Base-by-base conservation (phyloP, 768 basidiomycete genomes). In the Chalciporus piperatus region DNA sequence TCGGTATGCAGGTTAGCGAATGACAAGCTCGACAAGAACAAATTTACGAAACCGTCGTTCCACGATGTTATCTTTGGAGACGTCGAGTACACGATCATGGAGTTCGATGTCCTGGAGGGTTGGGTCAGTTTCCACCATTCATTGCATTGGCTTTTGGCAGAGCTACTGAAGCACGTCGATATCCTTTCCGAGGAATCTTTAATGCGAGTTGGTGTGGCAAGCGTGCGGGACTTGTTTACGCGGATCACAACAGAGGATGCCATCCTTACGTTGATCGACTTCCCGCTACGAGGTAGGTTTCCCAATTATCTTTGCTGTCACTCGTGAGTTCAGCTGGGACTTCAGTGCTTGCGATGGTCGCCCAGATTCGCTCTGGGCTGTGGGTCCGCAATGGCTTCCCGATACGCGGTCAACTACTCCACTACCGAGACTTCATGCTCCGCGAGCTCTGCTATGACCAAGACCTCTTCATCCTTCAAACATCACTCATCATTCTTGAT, bases 371-470 rank as follows among this genome's bases (percentile, higher is more conserved):
- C 22, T 89, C 92, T 0, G 94, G 94, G 0, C 77, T 98, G 4
- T 99, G 97, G 97, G 95, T 97, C 8, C 88, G 96, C 48, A 99
- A 99, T 60, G 97, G 97, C 4, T 91, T 94, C 62, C 89, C 89
- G 14, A 95, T 98, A 59, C 87, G 96, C 1, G 93, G 94, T 0
- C 97, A 98, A 67, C 76, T 94, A 4, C 79, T 95, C 47, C 96
- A 98, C 66, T 99, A 99, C 67, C 87, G 94, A 23, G 96, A 98
- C 66, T 93, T 92, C 69, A 88, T 90, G 81, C 82, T 98, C 22
- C 87, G 96, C 17, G 97, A 99, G 67, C 78, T 93, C 6, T 97
- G 96, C 62, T 95, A 96, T 64, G 97, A 99, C 67, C 94, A 98
- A 67, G 97, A 93, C 58, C 75, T 97, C 16, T 94, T 86, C 75